These are phyloP conservation scores for Mucor lusitanicus DNA, from an alignment of 371 early-diverging fungal species.

Conservation along the genomic window DNA sequence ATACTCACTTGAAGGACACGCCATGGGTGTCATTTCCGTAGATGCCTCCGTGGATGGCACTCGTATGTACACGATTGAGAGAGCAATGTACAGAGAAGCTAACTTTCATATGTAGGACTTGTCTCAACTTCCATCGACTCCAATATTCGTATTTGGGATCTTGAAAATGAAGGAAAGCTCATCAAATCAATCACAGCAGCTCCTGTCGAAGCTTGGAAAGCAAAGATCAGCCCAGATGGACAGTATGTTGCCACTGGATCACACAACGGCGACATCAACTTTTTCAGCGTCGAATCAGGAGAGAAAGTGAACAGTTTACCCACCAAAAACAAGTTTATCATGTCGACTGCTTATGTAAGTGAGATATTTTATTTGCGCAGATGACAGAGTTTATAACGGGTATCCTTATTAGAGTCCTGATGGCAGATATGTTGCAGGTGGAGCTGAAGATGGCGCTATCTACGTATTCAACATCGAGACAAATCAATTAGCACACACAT, in stretches of 20 bases:
- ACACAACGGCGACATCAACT: constrained; percentile 70
- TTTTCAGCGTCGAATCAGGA: constrained; percentile 69
- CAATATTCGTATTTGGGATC: constrained; percentile 80
- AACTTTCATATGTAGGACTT: constrained; percentile 43
- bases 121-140: constrained; percentile 81
- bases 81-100: background rate
- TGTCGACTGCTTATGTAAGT: constrained; percentile 78
- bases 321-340: constrained; percentile 75
- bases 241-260: constrained; percentile 73
- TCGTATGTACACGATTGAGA: constrained; percentile 37
- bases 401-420: constrained; percentile 66
- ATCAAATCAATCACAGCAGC: constrained; percentile 67
- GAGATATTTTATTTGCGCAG: background rate
- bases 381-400: background rate
- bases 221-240: constrained; percentile 74
- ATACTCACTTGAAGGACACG: constrained; percentile 70
- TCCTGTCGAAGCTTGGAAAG: constrained; percentile 78
- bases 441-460: constrained; percentile 77
- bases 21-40: constrained; percentile 78
- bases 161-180: constrained; percentile 48
- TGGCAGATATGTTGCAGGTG: constrained; percentile 75
- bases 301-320: constrained; percentile 62
- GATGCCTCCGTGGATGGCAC: constrained; percentile 67
- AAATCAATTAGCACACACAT: constrained; percentile 65
- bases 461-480: constrained; percentile 75